Base-by-base conservation (phyloP, 2,329 filamentous ascomycete genomes). In the Botrytis paeoniae region DNA sequence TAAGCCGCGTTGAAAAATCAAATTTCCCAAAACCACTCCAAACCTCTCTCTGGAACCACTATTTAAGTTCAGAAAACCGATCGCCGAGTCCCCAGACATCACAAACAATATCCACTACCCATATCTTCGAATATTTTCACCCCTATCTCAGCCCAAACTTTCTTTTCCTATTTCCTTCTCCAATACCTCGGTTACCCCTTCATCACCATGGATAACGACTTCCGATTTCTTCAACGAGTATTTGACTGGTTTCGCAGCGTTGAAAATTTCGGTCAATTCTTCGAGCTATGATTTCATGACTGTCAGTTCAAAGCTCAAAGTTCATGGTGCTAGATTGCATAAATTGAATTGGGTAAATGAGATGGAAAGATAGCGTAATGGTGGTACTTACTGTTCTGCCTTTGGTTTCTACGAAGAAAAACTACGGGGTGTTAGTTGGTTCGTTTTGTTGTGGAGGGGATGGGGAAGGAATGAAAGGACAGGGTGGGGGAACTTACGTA, bases 371-470 rank as follows among this genome's bases (percentile, higher is more conserved):
- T 9, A 41, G 7, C 1, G 2, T 4, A 10, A 9, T 8, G 4
- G 2, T 48, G 9, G 16, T 10, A 0, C 9, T 61, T 68, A 72
- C 70, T 7, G 70, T 72, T 61, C 70, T 57, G 0, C 70, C 70
- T 39, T 72, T 72, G 0, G 70, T 72, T 48, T 72, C 70, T 25
- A 72, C 70, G 39, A 72, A 72, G 22, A 72, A 72, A 10, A 72
- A 61, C 70, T 72, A n/a, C n/a, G 1, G 1, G 7, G 8, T 25
- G 25, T 70, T 22, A 68, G 51, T 12, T 45, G 10, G 14, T 29
- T 35, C 7, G 1, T 10, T 37, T 2, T 63, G 25, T 35, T 41
- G 9, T 20, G 20, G 18, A 7, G 4, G 7, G 7, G 12, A 4
- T 18, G 9, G 6, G 6, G 6, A 20, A 4, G 4, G 41, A 22